Percentiles rank a stretch among this genome's conserved stretches.
phyloP scores from a whole-genome alignment of 176 grass and related monocot species.

The Canna indica region DNA sequence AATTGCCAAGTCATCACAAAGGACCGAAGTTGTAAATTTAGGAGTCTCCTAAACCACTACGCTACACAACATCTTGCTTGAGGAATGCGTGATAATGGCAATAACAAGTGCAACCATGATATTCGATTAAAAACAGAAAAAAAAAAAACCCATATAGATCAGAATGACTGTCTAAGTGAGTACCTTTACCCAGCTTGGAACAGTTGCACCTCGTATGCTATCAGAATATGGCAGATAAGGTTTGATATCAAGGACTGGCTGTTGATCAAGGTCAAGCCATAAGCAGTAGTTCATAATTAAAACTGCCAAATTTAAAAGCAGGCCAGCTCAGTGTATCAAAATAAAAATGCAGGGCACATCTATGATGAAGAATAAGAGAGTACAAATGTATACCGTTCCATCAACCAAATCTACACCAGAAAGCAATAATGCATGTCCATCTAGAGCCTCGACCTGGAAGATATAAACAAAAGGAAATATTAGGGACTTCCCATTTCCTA shows the following conservation, averaged over 20 bases:
- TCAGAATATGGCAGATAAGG: conserved; percentile 96
- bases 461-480: conserved; percentile 9
- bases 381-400: conserved; percentile 39
- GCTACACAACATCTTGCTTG: neutral
- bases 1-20: neutral
- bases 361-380: conserved; percentile 4
- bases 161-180: neutral
- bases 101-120: neutral
- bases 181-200: conserved; percentile 78
- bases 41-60: neutral
- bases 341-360: neutral
- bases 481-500: neutral
- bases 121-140: neutral
- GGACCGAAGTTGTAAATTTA: neutral
- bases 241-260: conserved; percentile 97
- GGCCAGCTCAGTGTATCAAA: neutral
- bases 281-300: conserved; percentile 25
- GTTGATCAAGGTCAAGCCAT: conserved; percentile 35
- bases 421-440: conserved; percentile 65
- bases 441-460: conserved; percentile 68
- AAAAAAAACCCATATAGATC: neutral
- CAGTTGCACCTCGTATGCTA: conserved; percentile 35
- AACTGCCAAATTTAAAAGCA: conserved; percentile 17
- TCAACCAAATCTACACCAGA: conserved; percentile 98
- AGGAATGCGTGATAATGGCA: neutral